Evolutionary conservation across 331 rosid genomes (phyloP), one percentile per base, ranked within the genome.

Genomic region (Spiraea crenata): DNA sequence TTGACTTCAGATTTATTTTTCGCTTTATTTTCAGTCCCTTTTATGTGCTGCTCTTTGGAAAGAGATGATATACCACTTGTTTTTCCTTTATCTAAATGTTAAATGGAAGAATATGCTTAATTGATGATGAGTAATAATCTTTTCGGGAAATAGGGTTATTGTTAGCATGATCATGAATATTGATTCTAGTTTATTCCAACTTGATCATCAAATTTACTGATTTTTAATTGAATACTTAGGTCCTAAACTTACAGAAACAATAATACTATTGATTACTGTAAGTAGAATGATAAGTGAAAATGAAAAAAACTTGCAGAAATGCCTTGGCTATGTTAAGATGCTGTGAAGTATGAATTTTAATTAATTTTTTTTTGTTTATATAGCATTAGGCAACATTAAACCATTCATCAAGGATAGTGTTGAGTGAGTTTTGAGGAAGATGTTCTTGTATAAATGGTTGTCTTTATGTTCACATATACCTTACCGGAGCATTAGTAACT

Each of bases 1-100:
- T 69, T 34, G 47, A 39, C n/a, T 66, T 31, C 3, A 63, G 15
- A 40, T 70, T 35, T 51, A 45, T 52, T 47, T 20, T 57, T 54
- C 19, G 31, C 13, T 67, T 52, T 69, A 65, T 9, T 51, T 74
- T 65, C 71, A 52, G 1, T n/a, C 63, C 50, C 40, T 63, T 37
- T 41, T 42, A 13, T 44, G n/a, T 57, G 76, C 47, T 74, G 56
- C 67, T 62, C 16, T 63, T 38, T 19, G 66, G 31, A 38, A 47
- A 3, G 64, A 7, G 12, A 57, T 31, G 50, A 63, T 59, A 42
- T 78, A 44, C 58, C 54, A 6, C 63, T 55, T 38, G 17, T 65
- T 20, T 17, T 49, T 59, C 46, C 60, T 50, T 72, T 19, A 5
- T 39, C 51, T 38, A 20, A 50, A 49, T 39, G 25, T 49, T n/a